Percentiles rank a stretch among this genome's conserved stretches.
Conservation (phyloP, 192 early-diverging fungal genomes). For the Kickxella alabastrina region DNA sequence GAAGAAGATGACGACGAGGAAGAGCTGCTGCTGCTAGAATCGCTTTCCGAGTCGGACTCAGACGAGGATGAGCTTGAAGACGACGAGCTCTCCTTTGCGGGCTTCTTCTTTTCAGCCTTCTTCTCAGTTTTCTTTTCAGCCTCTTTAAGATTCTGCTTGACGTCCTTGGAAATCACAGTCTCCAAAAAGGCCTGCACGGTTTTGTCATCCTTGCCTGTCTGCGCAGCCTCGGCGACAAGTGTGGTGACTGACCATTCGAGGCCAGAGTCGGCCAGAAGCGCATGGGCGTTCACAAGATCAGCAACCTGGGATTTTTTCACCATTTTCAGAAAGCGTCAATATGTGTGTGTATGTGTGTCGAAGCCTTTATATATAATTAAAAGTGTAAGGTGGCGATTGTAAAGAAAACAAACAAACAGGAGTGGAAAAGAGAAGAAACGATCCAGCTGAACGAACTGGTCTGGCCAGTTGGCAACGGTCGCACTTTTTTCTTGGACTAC, state of each 20-base stretch:
- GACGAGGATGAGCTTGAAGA: slow-evolving; percentile 37
- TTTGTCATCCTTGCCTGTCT: slow-evolving; percentile 28
- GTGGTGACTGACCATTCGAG: slow-evolving; percentile 23
- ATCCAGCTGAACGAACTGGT: no score
- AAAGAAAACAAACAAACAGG: no score
- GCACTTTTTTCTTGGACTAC: no score
- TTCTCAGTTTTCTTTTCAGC: not conserved
- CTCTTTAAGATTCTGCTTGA: not conserved
- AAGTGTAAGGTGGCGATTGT: no score
- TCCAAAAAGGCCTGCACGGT: slow-evolving; percentile 28
- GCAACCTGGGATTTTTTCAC: slow-evolving; percentile 5
- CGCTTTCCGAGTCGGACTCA: slow-evolving; percentile 27
- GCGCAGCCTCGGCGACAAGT: slow-evolving; percentile 33
- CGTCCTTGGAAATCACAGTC: slow-evolving; percentile 2
- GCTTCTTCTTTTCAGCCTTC: slow-evolving; percentile 6
- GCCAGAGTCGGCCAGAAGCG: slow-evolving; percentile 27
- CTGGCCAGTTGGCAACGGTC: no score
- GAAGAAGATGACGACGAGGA: no score
- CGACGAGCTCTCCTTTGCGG: not conserved
- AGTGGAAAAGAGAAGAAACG: no score
- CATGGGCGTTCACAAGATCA: slow-evolving; percentile 25
- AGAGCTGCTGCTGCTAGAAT: slow-evolving; percentile 5
- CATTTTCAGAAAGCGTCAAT: not conserved
- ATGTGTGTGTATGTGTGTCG: not conserved
- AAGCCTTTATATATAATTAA: not conserved